These are phyloP conservation scores for Colletotrichum horii DNA, from an alignment of 2,329 filamentous ascomycete genomes.

Conservation along the genomic window DNA sequence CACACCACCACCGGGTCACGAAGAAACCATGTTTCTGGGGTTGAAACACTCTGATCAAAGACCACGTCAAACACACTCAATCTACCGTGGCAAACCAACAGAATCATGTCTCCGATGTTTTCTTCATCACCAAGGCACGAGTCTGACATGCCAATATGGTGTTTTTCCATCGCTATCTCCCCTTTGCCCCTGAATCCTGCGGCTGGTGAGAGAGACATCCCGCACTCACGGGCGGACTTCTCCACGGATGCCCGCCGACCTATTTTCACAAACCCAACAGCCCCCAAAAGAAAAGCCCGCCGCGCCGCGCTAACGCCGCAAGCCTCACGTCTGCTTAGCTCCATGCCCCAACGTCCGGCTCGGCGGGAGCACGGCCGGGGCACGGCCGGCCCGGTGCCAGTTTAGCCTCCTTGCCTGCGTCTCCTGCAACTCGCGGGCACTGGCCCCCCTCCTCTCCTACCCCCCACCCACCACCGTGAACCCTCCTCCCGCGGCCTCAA, in stretches of 20 bases:
- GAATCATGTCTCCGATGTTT: not conserved
- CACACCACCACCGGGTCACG: not conserved
- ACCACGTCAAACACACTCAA: not conserved
- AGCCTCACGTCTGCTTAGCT: not conserved
- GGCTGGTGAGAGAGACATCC: not conserved
- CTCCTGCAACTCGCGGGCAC: constrained; percentile 9
- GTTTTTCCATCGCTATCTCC: not conserved
- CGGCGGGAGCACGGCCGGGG: constrained; percentile 21
- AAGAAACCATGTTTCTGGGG: not conserved
- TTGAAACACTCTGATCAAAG: not conserved
- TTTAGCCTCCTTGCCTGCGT: constrained; percentile 15
- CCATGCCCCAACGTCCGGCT: constrained; percentile 10
- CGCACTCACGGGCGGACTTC: constrained; percentile 5
- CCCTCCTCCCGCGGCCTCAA: not conserved
- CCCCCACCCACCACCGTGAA: not conserved
- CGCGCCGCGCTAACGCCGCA: not conserved
- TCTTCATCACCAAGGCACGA: not conserved
- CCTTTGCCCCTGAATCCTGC: not conserved
- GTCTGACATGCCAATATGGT: not conserved
- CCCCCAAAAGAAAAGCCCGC: not conserved
- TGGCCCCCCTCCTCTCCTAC: not conserved
- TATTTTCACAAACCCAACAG: not conserved
- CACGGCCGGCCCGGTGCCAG: constrained; percentile 20
- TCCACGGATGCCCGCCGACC: constrained; percentile 13
- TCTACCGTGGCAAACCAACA: not conserved